These are phyloP conservation scores for Wickerhamiella slavikovae DNA, from an alignment of 805 yeast species.

Conservation along the genomic window DNA sequence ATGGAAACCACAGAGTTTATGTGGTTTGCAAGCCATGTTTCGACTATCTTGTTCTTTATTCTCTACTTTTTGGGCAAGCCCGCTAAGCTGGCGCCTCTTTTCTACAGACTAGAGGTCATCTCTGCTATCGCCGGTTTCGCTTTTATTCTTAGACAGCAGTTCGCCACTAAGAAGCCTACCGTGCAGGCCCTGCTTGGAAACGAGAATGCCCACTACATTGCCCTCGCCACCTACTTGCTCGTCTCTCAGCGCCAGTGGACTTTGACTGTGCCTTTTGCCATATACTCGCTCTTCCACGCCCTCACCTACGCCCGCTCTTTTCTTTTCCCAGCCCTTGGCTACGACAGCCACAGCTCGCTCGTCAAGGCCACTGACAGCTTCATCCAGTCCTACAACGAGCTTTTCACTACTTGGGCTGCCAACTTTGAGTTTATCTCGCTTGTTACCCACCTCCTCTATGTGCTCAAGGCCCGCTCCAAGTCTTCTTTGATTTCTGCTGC, in stretches of 20 bases:
- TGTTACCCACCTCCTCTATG: constrained; percentile 19
- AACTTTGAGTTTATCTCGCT: constrained; percentile 29
- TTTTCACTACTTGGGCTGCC: constrained; percentile 39
- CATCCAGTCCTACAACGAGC: constrained; percentile 34
- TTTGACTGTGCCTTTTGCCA: constrained; percentile 50
- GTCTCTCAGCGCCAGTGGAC: constrained; percentile 38
- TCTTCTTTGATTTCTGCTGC: constrained; percentile 36
- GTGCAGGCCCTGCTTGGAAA: constrained; percentile 22
- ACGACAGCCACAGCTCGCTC: constrained; percentile 12
- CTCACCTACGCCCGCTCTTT: constrained; percentile 46
- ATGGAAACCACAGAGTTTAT: constrained; percentile 12
- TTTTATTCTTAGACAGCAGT: constrained; percentile 47
- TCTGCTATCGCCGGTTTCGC: constrained; percentile 59
- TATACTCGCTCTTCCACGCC: constrained; percentile 68
- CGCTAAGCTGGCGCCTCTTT: constrained; percentile 18
- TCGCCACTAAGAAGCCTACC: constrained; percentile 12
- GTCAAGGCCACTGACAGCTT: constrained; percentile 22
- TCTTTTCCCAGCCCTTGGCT: constrained; percentile 41
- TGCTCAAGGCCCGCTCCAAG: constrained; percentile 37
- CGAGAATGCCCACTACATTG: constrained; percentile 57
- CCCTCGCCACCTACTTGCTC: constrained; percentile 33
- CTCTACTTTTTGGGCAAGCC: constrained; percentile 9
- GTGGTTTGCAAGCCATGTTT: constrained; percentile 12
- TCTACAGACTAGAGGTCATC: constrained; percentile 39
- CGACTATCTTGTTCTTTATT: constrained; percentile 6